phyloP scores from a whole-genome alignment of 2,329 filamentous ascomycete genomes.

The Colletotrichum tabaci region DNA sequence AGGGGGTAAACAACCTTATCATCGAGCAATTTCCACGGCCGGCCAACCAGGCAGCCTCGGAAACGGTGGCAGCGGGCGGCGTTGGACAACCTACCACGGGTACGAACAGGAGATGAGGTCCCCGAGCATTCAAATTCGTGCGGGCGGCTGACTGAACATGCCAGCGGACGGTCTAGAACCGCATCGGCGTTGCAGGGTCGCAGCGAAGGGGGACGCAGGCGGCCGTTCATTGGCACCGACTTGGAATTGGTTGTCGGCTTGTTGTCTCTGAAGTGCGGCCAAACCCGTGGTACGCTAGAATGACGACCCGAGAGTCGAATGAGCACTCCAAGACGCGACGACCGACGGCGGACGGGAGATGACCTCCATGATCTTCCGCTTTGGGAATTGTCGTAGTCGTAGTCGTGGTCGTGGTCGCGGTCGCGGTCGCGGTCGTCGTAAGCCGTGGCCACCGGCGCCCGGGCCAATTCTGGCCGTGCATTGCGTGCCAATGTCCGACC shows the following conservation, averaged over 20 bases:
- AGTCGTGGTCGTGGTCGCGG: conserved; percentile 4
- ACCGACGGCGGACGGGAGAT: conserved; percentile 31
- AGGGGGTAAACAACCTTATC: conserved; percentile 8
- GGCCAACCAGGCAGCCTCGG: not conserved
- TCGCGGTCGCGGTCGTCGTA: not conserved
- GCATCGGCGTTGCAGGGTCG: conserved; percentile 22
- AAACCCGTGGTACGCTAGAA: not conserved
- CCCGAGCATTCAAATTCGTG: not conserved
- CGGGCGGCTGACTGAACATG: conserved; percentile 20
- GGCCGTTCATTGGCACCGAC: conserved; percentile 22
- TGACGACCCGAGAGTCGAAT: not conserved
- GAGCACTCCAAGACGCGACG: not conserved
- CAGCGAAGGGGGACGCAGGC: conserved; percentile 25
- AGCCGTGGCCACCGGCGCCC: not conserved
- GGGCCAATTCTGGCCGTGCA: conserved; percentile 15
- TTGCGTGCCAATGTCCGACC: conserved; percentile 37
- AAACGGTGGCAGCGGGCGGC: not conserved
- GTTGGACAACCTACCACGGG: not conserved
- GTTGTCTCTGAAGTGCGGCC: conserved; percentile 29
- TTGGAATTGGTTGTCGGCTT: conserved; percentile 16
- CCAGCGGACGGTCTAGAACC: conserved; percentile 32
- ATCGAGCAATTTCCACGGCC: not conserved
- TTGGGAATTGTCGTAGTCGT: conserved; percentile 20
- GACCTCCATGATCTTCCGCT: conserved; percentile 25
- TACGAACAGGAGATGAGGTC: not conserved